Evolutionary conservation across 371 early-diverging fungal genomes (phyloP).

Genomic region (Apophysomyces elegans): DNA sequence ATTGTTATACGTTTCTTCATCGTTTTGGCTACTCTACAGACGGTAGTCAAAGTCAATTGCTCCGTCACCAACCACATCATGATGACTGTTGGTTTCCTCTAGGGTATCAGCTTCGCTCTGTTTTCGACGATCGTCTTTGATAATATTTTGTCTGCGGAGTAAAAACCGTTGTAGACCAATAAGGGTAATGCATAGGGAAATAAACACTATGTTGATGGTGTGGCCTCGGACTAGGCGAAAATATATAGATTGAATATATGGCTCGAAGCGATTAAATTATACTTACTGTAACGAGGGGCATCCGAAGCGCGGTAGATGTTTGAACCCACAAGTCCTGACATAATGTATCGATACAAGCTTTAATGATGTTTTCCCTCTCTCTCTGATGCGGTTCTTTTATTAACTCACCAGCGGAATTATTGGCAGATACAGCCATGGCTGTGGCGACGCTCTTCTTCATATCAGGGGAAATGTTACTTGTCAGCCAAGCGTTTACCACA

Average conservation of each 20-base stretch:
- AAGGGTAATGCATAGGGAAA: constrained; percentile 35
- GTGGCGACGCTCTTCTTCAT: constrained; percentile 55
- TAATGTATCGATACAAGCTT: too few species aligned
- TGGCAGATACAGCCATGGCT: constrained; percentile 54
- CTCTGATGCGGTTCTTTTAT: too few species aligned
- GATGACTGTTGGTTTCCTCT: constrained; percentile 12
- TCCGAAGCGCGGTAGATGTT: constrained; percentile 52
- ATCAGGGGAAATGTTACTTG: constrained; percentile 48
- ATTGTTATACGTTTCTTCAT: too few species aligned
- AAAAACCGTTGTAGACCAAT: constrained; percentile 33
- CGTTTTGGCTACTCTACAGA: constrained; percentile 14
- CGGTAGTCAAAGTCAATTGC: constrained; percentile 34
- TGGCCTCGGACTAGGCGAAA: constrained; percentile 42
- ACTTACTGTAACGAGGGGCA: constrained; percentile 48
- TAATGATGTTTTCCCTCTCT: too few species aligned
- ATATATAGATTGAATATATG: not conserved
- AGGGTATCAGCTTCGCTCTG: constrained; percentile 9
- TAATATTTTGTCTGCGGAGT: constrained; percentile 25
- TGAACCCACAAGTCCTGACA: constrained; percentile 38
- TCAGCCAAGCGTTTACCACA: constrained; percentile 55
- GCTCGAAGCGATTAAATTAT: not conserved
- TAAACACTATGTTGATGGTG: constrained; percentile 33
- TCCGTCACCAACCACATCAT: constrained; percentile 34
- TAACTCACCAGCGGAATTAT: constrained; percentile 43
- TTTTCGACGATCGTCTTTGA: constrained; percentile 11